phyloP scores from a whole-genome alignment of 2,329 filamentous ascomycete genomes.

The Alternaria triticimaculans region DNA sequence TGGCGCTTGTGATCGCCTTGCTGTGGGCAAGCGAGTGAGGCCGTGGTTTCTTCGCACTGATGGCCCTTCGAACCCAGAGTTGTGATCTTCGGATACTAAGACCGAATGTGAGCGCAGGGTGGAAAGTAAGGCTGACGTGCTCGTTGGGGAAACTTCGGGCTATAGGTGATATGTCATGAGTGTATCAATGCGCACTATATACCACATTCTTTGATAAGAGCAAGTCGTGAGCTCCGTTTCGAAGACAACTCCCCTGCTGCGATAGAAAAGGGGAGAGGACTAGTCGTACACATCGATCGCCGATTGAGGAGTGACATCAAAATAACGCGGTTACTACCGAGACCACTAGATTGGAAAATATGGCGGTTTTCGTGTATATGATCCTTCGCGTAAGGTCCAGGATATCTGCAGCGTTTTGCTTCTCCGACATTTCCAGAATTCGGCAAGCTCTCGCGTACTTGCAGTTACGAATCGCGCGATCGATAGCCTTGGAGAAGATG shows the following conservation, averaged over 20 bases:
- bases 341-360: background rate
- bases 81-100: background rate
- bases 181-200: background rate
- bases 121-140: background rate
- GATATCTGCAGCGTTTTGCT: background rate
- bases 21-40: background rate
- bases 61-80: background rate
- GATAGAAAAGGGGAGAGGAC: background rate
- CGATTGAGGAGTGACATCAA: background rate
- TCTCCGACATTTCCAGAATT: background rate
- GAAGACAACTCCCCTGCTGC: background rate
- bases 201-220: background rate
- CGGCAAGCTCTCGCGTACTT: background rate
- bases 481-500: background rate
- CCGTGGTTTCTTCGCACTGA: background rate
- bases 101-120: background rate
- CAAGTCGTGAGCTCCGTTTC: background rate
- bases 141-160: constrained; percentile 1
- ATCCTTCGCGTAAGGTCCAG: background rate
- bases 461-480: background rate
- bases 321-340: background rate
- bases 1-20: background rate
- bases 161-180: background rate
- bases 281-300: background rate
- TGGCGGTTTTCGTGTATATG: background rate